Evolutionary conservation across 495 filamentous ascomycete genomes (phyloP).

Genomic region (Tuber borchii): DNA sequence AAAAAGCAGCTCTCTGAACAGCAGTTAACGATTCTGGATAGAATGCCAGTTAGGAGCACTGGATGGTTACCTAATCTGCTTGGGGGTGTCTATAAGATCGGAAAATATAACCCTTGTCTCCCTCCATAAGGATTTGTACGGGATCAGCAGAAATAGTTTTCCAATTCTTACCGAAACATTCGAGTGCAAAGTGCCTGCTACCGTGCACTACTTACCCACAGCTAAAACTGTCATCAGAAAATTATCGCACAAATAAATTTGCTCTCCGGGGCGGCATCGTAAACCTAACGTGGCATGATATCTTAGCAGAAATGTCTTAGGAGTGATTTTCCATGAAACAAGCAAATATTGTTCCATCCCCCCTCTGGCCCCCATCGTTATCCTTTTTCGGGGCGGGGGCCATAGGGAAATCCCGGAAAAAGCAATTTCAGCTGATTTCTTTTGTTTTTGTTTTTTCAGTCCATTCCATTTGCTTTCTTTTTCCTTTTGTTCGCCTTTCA

Average conservation of each 20-base stretch:
- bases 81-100: background rate
- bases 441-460: background rate
- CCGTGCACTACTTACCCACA: too few species aligned
- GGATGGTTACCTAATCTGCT: background rate
- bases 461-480: background rate
- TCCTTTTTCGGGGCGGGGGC: background rate
- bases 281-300: background rate
- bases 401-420: background rate
- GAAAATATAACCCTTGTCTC: background rate
- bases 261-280: background rate
- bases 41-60: background rate
- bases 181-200: too few species aligned
- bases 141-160: background rate
- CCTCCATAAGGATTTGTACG: background rate
- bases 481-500: background rate
- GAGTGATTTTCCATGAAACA: constrained; percentile 6
- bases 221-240: background rate
- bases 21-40: background rate
- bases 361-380: background rate
- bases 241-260: background rate
- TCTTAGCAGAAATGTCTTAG: background rate
- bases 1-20: background rate
- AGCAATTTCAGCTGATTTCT: background rate
- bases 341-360: constrained; percentile 1
- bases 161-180: background rate